These are phyloP conservation scores for Diddensiella santjacobensis DNA, from an alignment of 805 yeast species.

Conservation along the genomic window DNA sequence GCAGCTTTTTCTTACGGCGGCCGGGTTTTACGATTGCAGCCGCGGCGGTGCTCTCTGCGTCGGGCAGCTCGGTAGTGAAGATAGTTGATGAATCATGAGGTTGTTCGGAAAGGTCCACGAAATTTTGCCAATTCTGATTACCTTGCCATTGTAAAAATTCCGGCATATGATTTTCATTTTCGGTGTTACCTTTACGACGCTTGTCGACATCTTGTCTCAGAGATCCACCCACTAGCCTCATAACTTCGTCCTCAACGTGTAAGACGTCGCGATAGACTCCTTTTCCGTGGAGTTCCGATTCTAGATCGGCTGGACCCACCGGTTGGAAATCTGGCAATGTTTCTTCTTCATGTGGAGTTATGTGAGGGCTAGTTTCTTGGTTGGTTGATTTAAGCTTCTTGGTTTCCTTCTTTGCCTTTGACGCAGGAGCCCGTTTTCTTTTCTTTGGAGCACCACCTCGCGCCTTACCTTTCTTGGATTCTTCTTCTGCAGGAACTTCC, in stretches of 20 bases:
- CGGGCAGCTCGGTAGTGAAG: constrained; percentile 4
- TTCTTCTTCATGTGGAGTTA: too few relatives aligned
- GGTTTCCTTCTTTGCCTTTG: not conserved
- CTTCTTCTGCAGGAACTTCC: not conserved
- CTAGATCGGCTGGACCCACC: constrained; percentile 1
- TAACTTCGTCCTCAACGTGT: constrained; percentile 70
- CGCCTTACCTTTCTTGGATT: not conserved
- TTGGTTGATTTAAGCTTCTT: too few relatives aligned
- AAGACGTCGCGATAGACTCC: constrained; percentile 14
- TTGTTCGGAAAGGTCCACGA: constrained; percentile 21
- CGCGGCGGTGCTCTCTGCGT: constrained; percentile 3
- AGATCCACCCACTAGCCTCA: constrained; percentile 66
- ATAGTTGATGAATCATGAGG: constrained; percentile 13
- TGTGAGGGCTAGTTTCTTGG: not conserved
- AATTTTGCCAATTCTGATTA: constrained; percentile 21
- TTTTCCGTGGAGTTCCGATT: constrained; percentile 2
- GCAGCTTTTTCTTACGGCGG: constrained; percentile 17
- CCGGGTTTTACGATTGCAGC: constrained; percentile 7
- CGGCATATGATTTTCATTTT: constrained; percentile 9
- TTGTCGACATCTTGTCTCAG: constrained; percentile 38
- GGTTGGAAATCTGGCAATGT: too few relatives aligned
- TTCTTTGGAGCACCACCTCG: not conserved
- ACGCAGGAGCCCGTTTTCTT: not conserved
- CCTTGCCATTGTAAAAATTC: constrained; percentile 2
- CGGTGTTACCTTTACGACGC: constrained; percentile 21